Base-by-base conservation (phyloP, 208 protist genomes). In the Leishmania braziliensis region DNA sequence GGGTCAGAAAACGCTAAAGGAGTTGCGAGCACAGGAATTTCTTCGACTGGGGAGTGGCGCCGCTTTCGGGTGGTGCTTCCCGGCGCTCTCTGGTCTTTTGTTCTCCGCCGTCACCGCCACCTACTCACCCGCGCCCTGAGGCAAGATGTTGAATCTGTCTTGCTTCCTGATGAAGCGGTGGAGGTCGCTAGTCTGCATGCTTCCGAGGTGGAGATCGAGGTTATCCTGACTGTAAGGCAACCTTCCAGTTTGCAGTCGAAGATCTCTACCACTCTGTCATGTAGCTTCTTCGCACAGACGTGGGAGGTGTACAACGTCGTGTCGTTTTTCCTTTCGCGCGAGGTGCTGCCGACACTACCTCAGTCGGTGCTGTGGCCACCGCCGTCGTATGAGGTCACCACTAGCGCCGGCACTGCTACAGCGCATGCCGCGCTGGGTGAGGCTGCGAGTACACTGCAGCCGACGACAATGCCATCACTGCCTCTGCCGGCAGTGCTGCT, bases 261-360 rank as follows among this genome's bases (percentile, higher is more conserved):
- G 2, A 65, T 51, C 26, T 53, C 70, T 29, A 33, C 46, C 2
- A 20, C 74, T 20, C 46, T 82, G 46, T 56, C 50, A 12, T 8
- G 5, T 12, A 79, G 56, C 68, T 18, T 54, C 26, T 79, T 86
- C n/a, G 14, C 48, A 8, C 56, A 71, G 23, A 72, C 68, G 54
- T 82, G 82, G 82, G 82, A 79, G 12, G 29, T 82, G 10, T 86
- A 86, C 74, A 82, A 69, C 73, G 26, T 71, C 10, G 73, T 77
- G 20, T 56, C 82, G 20, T 60, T 72, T 46, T 68, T 81, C n/a
- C 36, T 74, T 33, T 60, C 77, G 29, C 51, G 66, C 3, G 51
- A 74, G 62, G 50, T 20, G 53, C 3, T 62, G n/a, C 26, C 26
- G 3, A 50, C 60, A 56, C 36, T 29, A 70, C 29, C 23, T 10